Conservation (phyloP, 2,329 filamentous ascomycete genomes). For the Penicillium freii region DNA sequence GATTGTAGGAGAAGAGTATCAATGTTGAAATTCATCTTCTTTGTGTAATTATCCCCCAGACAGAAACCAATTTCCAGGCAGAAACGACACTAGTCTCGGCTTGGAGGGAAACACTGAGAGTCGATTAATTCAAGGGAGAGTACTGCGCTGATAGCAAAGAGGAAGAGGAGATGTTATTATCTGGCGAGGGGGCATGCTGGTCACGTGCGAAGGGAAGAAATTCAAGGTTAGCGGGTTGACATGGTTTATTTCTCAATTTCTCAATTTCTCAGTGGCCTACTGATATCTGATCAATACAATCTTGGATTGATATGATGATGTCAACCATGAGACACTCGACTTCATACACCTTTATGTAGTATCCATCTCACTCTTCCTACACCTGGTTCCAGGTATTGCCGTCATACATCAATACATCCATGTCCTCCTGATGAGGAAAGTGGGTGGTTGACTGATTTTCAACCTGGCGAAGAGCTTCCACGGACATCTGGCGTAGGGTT, state of each 20-base stretch:
- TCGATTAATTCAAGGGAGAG: too few relatives aligned
- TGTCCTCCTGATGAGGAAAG: background rate
- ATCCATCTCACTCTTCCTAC: background rate
- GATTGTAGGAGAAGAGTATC: too few relatives aligned
- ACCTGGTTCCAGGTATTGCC: background rate
- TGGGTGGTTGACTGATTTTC: background rate
- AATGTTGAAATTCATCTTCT: too few relatives aligned
- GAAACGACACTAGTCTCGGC: too few relatives aligned
- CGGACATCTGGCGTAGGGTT: background rate
- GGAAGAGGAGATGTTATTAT: too few relatives aligned
- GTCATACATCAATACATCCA: background rate
- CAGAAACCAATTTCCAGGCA: too few relatives aligned
- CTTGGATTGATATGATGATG: background rate
- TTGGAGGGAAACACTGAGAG: too few relatives aligned
- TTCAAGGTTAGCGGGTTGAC: background rate
- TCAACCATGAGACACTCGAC: background rate
- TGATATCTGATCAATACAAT: background rate
- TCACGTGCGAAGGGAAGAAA: background rate
- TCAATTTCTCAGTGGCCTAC: background rate
- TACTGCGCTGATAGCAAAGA: too few relatives aligned
- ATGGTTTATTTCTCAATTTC: background rate
- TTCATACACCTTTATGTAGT: background rate
- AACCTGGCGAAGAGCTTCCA: background rate
- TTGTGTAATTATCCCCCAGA: too few relatives aligned
- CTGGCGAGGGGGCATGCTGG: too few relatives aligned